Evolutionary conservation across 345 rosid species (phyloP).

Genomic region (Hypericum androsaemum): DNA sequence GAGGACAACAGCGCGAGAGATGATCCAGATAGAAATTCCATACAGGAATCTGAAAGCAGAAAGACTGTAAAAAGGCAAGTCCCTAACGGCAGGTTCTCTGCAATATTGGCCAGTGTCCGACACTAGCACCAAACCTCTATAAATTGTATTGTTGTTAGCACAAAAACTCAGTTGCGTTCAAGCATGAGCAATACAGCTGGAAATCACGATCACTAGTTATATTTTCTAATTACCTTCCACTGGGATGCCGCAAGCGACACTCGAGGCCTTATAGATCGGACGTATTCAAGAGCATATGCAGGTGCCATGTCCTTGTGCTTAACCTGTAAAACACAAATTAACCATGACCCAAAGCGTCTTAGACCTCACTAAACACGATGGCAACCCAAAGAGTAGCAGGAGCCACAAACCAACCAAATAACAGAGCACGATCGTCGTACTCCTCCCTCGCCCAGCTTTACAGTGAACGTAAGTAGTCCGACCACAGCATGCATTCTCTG

Average conservation of each 20-base stretch:
- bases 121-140: too few species aligned
- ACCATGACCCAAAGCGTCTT: constrained; percentile 8
- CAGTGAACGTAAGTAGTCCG: constrained; percentile 83
- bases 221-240: constrained; percentile 38
- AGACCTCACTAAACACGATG: background rate
- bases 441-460: constrained; percentile 93
- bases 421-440: constrained; percentile 84
- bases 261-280: constrained; percentile 53
- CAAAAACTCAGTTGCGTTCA: too few species aligned
- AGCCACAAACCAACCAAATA: constrained; percentile 41
- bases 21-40: background rate
- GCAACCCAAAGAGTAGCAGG: background rate
- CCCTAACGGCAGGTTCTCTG: too few species aligned
- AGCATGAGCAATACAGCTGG: too few species aligned
- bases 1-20: background rate
- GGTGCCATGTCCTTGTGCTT: constrained; percentile 51
- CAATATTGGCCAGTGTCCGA: too few species aligned
- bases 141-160: too few species aligned
- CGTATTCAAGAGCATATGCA: constrained; percentile 40
- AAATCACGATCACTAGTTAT: background rate
- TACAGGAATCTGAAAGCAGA: too few species aligned
- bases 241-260: constrained; percentile 55
- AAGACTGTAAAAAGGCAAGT: too few species aligned
- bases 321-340: constrained; percentile 26
- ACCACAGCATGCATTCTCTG: constrained; percentile 52